phyloP scores from a whole-genome alignment of 192 early-diverging fungal species.

The Backusella sp. region DNA sequence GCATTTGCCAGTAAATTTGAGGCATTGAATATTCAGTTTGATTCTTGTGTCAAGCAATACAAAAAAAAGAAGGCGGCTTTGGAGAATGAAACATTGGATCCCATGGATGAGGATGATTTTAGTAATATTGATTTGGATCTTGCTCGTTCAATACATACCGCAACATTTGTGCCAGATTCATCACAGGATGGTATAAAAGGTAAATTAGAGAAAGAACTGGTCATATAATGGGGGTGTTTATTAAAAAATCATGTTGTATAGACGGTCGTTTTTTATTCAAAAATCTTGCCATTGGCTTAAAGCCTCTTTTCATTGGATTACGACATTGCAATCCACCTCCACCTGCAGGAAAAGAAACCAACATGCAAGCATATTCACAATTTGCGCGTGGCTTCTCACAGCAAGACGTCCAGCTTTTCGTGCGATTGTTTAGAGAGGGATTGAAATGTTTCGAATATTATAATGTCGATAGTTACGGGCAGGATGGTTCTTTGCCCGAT shows the following conservation, averaged over 20 bases:
- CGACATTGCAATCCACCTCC: slow-evolving; percentile 68
- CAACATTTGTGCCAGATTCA: slow-evolving; percentile 39
- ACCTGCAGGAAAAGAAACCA: slow-evolving; percentile 21
- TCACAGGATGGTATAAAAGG: slow-evolving; percentile 68
- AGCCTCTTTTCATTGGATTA: slow-evolving; percentile 74
- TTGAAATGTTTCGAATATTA: slow-evolving; percentile 84
- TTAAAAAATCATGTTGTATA: neutral
- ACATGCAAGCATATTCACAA: slow-evolving; percentile 38
- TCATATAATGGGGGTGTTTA: neutral
- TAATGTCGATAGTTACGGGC: slow-evolving; percentile 61
- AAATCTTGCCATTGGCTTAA: slow-evolving; percentile 84
- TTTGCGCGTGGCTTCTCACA: slow-evolving; percentile 65
- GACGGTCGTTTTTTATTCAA: slow-evolving; percentile 89
- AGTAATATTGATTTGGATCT: slow-evolving; percentile 48
- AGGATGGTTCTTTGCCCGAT: slow-evolving; percentile 30
- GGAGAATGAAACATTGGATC: slow-evolving; percentile 1
- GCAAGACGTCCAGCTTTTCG: slow-evolving; percentile 72
- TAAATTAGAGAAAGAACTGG: neutral
- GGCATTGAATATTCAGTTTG: slow-evolving; percentile 62
- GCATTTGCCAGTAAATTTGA: slow-evolving; percentile 81
- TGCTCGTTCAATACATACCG: slow-evolving; percentile 53
- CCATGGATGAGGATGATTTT: slow-evolving; percentile 54
- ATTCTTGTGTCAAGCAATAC: slow-evolving; percentile 56
- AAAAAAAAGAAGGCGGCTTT: slow-evolving; percentile 50
- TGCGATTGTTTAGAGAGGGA: slow-evolving; percentile 71